Evolutionary conservation across 176 grass and related monocot species (phyloP).

Genomic region (Zoysia japonica): DNA sequence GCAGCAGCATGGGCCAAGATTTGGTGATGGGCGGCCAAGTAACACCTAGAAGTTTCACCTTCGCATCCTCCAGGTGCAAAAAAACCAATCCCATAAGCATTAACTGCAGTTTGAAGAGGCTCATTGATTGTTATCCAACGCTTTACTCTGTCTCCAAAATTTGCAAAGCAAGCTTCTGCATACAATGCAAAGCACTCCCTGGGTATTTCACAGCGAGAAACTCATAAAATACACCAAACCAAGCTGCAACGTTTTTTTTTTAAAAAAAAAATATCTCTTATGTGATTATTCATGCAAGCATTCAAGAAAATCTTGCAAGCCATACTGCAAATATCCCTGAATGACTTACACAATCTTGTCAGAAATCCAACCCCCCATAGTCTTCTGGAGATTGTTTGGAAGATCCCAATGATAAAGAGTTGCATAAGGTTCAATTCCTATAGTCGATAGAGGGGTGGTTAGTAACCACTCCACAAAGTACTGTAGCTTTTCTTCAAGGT

Average conservation of each 20-base stretch:
- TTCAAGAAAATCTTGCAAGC: slow-evolving; percentile 14
- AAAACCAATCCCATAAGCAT: slow-evolving; percentile 79
- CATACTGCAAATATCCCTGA: slow-evolving; percentile 32
- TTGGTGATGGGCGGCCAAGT: slow-evolving; percentile 84
- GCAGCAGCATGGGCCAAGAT: slow-evolving; percentile 91
- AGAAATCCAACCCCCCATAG: slow-evolving; percentile 76
- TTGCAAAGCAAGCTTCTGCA: slow-evolving; percentile 97
- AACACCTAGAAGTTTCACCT: slow-evolving; percentile 53
- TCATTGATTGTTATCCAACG: slow-evolving; percentile 97
- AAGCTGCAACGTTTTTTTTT: neutral
- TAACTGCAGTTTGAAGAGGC: slow-evolving; percentile 93
- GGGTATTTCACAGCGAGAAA: slow-evolving; percentile 41
- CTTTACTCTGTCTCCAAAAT: slow-evolving; percentile 97
- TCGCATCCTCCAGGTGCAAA: slow-evolving; percentile 84
- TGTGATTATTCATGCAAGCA: neutral
- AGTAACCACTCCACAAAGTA: slow-evolving; percentile 36
- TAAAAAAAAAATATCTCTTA: slow-evolving; percentile 3
- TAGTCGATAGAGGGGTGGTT: slow-evolving; percentile 32
- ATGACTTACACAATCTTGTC: slow-evolving; percentile 89
- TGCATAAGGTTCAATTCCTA: slow-evolving; percentile 85
- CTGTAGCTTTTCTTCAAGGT: slow-evolving; percentile 33
- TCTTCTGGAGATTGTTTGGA: slow-evolving; percentile 77
- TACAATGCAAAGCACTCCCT: slow-evolving; percentile 93
- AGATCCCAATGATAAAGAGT: slow-evolving; percentile 99
- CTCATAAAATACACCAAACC: slow-evolving; percentile 44